Percentiles rank a stretch among this genome's conserved stretches.
These are phyloP conservation scores for Flaveria brownii DNA, from an alignment of 129 eudicot species.

Conservation along the genomic window DNA sequence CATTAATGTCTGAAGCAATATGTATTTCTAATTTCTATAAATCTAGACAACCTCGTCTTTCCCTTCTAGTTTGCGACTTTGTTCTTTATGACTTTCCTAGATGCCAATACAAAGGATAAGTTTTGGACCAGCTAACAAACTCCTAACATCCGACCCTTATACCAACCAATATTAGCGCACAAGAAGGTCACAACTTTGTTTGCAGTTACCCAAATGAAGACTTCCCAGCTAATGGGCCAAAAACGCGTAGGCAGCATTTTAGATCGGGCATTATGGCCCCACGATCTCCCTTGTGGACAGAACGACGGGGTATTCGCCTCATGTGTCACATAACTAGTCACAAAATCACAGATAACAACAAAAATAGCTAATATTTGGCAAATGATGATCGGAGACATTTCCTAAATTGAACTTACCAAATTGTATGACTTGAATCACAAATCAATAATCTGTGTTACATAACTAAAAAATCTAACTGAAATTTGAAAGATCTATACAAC, in stretches of 20 bases:
- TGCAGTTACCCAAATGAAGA: too few species aligned
- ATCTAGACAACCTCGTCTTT: neutral
- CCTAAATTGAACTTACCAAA: neutral
- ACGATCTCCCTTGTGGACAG: too few species aligned
- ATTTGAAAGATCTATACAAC: slow-evolving; percentile 9
- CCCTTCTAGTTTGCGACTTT: neutral
- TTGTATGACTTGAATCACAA: neutral
- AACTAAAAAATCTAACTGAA: neutral
- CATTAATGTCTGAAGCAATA: neutral
- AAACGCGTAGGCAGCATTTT: too few species aligned
- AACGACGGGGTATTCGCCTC: too few species aligned
- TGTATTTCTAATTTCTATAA: neutral
- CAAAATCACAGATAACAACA: neutral
- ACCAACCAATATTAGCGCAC: too few species aligned
- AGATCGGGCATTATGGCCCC: too few species aligned
- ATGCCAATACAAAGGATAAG: neutral
- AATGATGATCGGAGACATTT: neutral
- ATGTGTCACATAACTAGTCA: neutral
- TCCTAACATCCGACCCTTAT: too few species aligned
- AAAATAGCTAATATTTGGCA: neutral
- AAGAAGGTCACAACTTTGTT: too few species aligned
- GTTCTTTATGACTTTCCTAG: neutral
- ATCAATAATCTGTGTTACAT: neutral
- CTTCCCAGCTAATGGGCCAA: too few species aligned
- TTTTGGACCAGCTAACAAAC: neutral